Evolutionary conservation across 192 early-diverging fungal species (phyloP), one percentile per base, ranked within the genome.

Genomic region (Umbelopsis sp.): DNA sequence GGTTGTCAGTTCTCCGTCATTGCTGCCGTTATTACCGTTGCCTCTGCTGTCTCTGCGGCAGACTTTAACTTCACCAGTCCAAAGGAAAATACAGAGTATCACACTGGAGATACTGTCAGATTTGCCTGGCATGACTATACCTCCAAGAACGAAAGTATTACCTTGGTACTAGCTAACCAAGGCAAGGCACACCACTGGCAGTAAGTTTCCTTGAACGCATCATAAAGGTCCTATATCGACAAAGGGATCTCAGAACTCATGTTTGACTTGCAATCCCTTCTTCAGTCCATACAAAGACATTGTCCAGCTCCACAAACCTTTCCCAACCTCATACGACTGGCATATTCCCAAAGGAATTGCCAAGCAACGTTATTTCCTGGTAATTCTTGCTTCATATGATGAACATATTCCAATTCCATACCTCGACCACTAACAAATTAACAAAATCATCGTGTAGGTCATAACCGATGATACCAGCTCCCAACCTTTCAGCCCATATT

Each of bases 141-240:
- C 4, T 35, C 55, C 10, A 61, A 35, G 18, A 25, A 25, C 3
- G 16, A 30, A 61, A 25, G 21, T 30, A 35, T 12, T 61, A 25
- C 23, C 30, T 61, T 15, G 55, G 55, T 61, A 16, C 18, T 35
- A 12, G 55, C 16, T 25, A 27, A 35, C 30, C 25, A 61, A 61
- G 55, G 55, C 55, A 61, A 33, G 15, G 55, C 55, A 35, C 27
- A 27, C 23, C 55, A 61, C 27, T 61, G 55, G 55, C 55, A 61
- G 55, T 61, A 61, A 61, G 55, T 52, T 2, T 21, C 22, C 20
- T 30, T 2, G 3, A 30, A 30, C 27, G 3, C 27, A 22, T 22
- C 16, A 22, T 21, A 9, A 52, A 52, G 0, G 23, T 23, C 46
- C 11, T 48, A 11, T 11, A 4, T 49, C 12, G 3, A 16, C 3